phyloP scores from a whole-genome alignment of 2,329 filamentous ascomycete genomes.

The Akanthomyces dipterigenus region DNA sequence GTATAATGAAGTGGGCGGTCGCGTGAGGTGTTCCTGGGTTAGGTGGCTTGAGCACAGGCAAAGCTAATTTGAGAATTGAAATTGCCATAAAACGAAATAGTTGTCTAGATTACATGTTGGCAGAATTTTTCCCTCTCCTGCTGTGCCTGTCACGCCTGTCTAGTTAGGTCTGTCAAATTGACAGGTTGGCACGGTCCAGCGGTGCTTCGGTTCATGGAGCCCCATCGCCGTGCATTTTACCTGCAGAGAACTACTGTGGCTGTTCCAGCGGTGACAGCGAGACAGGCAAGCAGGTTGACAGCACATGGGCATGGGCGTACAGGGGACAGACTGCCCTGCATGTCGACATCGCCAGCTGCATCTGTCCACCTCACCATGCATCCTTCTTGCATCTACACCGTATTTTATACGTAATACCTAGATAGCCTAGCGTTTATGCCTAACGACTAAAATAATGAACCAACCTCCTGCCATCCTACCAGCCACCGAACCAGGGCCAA shows the following conservation, averaged over 20 bases:
- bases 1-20: not conserved
- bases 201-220: not conserved
- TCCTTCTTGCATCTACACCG: constrained; percentile 5
- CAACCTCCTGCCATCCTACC: not conserved
- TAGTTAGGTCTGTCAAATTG: too few relatives aligned
- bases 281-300: too few relatives aligned
- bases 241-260: too few relatives aligned
- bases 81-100: not conserved
- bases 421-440: not conserved
- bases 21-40: constrained; percentile 1
- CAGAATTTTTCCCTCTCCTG: not conserved
- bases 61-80: not conserved
- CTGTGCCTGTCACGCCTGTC: too few relatives aligned
- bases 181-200: too few relatives aligned
- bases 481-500: not conserved
- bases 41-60: not conserved
- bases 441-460: not conserved
- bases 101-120: not conserved
- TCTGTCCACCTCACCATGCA: not conserved
- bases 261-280: too few relatives aligned
- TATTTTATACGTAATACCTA: too few relatives aligned
- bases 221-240: not conserved
- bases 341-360: not conserved
- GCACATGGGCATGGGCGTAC: too few relatives aligned
- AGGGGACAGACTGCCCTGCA: too few relatives aligned